Base-by-base conservation (phyloP, 305 asterid genomes). In the Plantago rigida region DNA sequence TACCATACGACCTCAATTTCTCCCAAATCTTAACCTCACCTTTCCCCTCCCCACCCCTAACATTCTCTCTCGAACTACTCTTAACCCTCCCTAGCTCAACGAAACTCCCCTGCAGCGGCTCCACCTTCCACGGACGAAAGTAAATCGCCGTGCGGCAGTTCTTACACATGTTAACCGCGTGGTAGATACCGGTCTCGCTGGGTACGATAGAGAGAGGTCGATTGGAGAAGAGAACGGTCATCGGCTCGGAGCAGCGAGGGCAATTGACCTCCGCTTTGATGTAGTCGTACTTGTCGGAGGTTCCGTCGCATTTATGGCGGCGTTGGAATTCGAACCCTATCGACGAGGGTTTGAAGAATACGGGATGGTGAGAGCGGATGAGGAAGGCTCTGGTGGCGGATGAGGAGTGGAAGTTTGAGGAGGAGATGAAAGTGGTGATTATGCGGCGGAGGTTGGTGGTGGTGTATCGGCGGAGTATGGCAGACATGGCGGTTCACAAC, bases 41-140 rank as follows among this genome's bases (percentile, higher is more conserved):
- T 71, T 78, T 84, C 31, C 59, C 51, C 56, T 59, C 73, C 56
- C 75, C 79, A 15, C 74, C 81, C 62, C 74, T 65, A 34, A 47
- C 64, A 66, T 60, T 62, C 72, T 79, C 84, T 50, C 73, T 71
- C 65, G 69, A 77, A 64, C 69, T 75, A 8, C 75, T 80, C 80
- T 73, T 89, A 60, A 89, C 84, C 78, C 82, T 83, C 65, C 97
- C 97, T 71, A 89, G 81, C 88, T 89, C 97, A 51, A 84, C 55
- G 57, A 89, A 89, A 73, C 78, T 87, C 68, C 97, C 97, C 70
- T 83, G 92, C 77, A 89, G 70, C 17, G 97, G 97, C 74, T 84
- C 91, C 73, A 89, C 68, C 81, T 81, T 86, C 57, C 78, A 71
- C 49, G 97, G 95, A 14, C 92, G 77, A 65, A 89, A 86, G 68